Evolutionary conservation across 768 basidiomycete species (phyloP).

Genomic region (Vishniacozyma victoriae): DNA sequence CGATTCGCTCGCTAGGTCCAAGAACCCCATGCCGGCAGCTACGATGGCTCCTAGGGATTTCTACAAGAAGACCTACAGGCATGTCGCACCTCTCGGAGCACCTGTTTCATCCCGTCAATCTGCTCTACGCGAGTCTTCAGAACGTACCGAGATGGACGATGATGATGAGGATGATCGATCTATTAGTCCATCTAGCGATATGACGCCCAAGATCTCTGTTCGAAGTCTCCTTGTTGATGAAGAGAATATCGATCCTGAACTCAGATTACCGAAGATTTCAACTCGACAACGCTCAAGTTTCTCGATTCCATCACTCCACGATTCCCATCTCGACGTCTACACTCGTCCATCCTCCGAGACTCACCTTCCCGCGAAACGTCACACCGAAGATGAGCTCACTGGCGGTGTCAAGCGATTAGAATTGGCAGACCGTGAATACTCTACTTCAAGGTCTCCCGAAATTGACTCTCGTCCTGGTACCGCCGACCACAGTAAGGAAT

Average conservation of each 20-base stretch:
- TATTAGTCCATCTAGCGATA: constrained; percentile 1
- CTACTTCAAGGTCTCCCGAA: neutral
- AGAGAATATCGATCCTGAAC: constrained; percentile 22
- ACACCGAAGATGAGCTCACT: constrained; percentile 38
- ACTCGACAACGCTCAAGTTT: too few relatives aligned
- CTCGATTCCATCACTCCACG: neutral
- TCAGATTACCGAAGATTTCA: constrained; percentile 37
- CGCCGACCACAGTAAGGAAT: constrained; percentile 4
- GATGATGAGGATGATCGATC: constrained; percentile 13
- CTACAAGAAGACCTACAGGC: constrained; percentile 40
- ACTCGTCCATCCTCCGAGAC: neutral
- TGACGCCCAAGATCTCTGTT: constrained; percentile 36
- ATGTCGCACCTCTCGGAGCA: constrained; percentile 37
- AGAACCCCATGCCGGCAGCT: constrained; percentile 13
- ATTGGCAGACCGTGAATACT: constrained; percentile 11
- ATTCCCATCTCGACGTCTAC: constrained; percentile 1
- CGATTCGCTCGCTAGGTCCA: constrained; percentile 25
- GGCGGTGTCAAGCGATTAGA: constrained; percentile 39
- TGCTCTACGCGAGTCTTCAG: constrained; percentile 11
- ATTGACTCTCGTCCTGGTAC: neutral
- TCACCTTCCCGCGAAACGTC: constrained; percentile 29
- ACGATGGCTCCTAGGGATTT: constrained; percentile 37
- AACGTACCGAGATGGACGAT: constrained; percentile 16
- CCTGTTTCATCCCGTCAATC: constrained; percentile 12
- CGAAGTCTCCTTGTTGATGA: constrained; percentile 25